phyloP scores from a whole-genome alignment of 2,329 filamentous ascomycete species.

The Talaromyces marneffei region DNA sequence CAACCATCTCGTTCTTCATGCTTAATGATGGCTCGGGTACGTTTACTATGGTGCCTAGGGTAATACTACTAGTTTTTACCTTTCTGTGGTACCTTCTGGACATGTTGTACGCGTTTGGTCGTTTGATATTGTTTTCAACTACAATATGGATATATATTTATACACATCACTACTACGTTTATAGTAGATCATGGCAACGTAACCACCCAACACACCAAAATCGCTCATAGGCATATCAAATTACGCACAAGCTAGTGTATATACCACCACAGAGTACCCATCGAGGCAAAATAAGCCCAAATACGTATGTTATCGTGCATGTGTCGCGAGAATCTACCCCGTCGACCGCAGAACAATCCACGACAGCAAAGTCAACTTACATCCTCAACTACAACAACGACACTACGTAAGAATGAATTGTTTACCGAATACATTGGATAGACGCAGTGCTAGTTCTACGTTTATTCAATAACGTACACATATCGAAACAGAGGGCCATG shows the following conservation, averaged over 20 bases:
- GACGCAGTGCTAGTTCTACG: not conserved
- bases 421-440: not conserved
- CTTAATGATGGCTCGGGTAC: not conserved
- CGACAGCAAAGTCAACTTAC: not conserved
- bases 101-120: too few species aligned
- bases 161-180: not conserved
- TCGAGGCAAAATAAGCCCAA: not conserved
- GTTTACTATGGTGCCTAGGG: rapidly evolving
- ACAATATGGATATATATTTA: not conserved
- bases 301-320: not conserved
- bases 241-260: too few species aligned
- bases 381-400: not conserved
- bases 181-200: not conserved
- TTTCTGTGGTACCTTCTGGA: not conserved
- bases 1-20: too few species aligned
- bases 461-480: not conserved
- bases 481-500: not conserved
- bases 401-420: not conserved
- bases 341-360: not conserved
- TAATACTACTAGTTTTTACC: not conserved
- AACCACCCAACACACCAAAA: too few species aligned
- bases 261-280: not conserved
- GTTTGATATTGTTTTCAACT: not conserved
- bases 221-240: not conserved
- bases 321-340: too few species aligned